phyloP scores from a whole-genome alignment of 768 basidiomycete species.

The Lactifluus echinatus region DNA sequence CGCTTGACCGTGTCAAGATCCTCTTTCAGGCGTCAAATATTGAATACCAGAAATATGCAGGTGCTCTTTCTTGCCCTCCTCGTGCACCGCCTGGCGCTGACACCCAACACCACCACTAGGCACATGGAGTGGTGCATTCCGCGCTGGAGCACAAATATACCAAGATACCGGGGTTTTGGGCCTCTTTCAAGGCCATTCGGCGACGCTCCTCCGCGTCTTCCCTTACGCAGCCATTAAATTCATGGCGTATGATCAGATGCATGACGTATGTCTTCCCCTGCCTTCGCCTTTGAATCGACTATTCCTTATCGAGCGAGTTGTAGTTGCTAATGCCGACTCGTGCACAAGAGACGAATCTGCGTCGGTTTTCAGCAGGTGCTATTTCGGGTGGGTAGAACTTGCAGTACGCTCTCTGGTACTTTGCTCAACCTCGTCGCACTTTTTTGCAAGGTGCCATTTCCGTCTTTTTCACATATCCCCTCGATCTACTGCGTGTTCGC shows the following conservation, averaged over 20 bases:
- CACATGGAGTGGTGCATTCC: slow-evolving; percentile 76
- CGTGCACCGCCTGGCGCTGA: neutral
- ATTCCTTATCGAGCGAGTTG: neutral
- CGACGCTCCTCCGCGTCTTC: slow-evolving; percentile 88
- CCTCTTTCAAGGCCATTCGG: slow-evolving; percentile 92
- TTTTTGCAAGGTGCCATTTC: slow-evolving; percentile 64
- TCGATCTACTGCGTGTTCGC: slow-evolving; percentile 92
- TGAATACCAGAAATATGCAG: slow-evolving; percentile 89
- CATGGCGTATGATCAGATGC: slow-evolving; percentile 89
- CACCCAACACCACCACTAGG: slow-evolving; percentile 43
- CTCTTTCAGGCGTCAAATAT: slow-evolving; percentile 96
- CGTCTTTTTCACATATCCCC: slow-evolving; percentile 88
- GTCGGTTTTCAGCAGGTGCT: slow-evolving; percentile 82
- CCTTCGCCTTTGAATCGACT: neutral
- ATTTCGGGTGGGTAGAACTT: slow-evolving; percentile 54
- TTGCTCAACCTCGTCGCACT: neutral
- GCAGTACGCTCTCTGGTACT: neutral
- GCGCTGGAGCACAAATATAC: slow-evolving; percentile 69
- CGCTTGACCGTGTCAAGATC: slow-evolving; percentile 96
- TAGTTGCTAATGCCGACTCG: slow-evolving; percentile 83
- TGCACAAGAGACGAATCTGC: slow-evolving; percentile 64
- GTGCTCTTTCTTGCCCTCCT: slow-evolving; percentile 30
- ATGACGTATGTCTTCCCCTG: slow-evolving; percentile 45
- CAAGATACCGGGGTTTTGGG: slow-evolving; percentile 60
- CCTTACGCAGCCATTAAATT: slow-evolving; percentile 97